Conservation (phyloP, 176 grass and related monocot genomes). For the Aegilops sharonensis region DNA sequence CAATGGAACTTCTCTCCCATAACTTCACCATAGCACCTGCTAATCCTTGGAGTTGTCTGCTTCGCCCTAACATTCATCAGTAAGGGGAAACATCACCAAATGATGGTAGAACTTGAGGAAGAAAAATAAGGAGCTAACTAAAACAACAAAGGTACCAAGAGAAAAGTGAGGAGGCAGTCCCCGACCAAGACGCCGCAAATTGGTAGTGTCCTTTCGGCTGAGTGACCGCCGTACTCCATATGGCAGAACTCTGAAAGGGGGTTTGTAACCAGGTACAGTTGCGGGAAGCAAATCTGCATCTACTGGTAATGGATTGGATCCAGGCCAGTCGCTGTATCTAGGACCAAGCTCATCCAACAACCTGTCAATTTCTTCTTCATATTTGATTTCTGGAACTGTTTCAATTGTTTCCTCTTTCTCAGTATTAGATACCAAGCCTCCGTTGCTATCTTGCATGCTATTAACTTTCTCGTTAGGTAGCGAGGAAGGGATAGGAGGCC, state of each 20-base stretch:
- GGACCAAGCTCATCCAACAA: conserved; percentile 83
- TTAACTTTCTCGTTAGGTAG: conserved; percentile 4
- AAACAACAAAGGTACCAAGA: conserved; percentile 58
- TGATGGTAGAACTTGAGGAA: not conserved
- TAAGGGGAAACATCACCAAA: conserved; percentile 11
- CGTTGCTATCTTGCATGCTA: conserved; percentile 13
- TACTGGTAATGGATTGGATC: conserved; percentile 69
- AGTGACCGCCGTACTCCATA: conserved; percentile 67
- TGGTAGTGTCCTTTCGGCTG: conserved; percentile 63
- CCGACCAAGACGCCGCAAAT: conserved; percentile 73
- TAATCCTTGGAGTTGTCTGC: conserved; percentile 89
- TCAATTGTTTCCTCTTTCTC: conserved; percentile 37
- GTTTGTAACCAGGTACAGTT: conserved; percentile 62
- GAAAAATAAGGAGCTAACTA: conserved; percentile 16
- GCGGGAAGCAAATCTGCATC: conserved; percentile 87
- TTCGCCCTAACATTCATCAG: conserved; percentile 59
- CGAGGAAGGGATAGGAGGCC: conserved; percentile 16
- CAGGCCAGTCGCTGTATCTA: conserved; percentile 86
- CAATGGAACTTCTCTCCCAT: conserved; percentile 93
- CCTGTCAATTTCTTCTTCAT: conserved; percentile 86
- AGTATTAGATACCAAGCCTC: conserved; percentile 19
- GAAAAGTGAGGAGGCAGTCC: conserved; percentile 89
- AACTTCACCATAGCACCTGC: conserved; percentile 80
- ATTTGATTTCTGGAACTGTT: conserved; percentile 55
- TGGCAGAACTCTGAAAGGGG: conserved; percentile 87